Base-by-base conservation (phyloP, 257 asterid species). In the Hygrophila difformis region DNA sequence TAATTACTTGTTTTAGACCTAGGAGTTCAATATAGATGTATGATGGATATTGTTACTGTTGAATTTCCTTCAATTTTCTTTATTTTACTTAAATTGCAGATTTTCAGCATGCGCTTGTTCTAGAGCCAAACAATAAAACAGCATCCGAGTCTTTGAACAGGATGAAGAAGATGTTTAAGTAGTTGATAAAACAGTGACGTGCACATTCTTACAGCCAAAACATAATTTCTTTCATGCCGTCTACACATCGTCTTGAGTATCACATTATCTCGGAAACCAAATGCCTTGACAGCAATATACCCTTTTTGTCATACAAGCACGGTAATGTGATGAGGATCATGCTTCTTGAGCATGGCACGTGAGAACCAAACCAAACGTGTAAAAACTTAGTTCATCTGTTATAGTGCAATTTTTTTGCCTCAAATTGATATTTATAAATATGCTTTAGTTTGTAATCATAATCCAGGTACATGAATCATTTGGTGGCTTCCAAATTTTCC, bases 101-200 rank as follows among this genome's bases (percentile, higher is more conserved):
- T 78, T 89, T 85, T 65, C 64, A 70, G 49, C 62, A 68, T 18
- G 96, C 96, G 14, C 94, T 85, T 31, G 88, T 85, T 58, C 92
- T 89, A 3, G 96, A 89, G 79, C 98, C 98, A 44, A 85, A 77
- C n/a, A 89, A 89, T 46, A 89, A 78, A 67, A 73, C 94, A 72
- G 98, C 98, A 55, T 68, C 93, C n/a, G 75, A 67, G 75, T 72
- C 92, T 46, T 57, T 76, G 44, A 83, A 76, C 58, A 70, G 88
- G 61, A 71, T 85, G 51, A 75, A 53, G 76, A 82, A 65, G 55
- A 47, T 29, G 24, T 85, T 75, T 60, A 74, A 15, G 46, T 82
- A 79, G 8, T 8, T 26, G 0, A 26, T 26, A 8, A 26, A 26
- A 8, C 8, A 8, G 4, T 26, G 31, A 26, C 7, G 31, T 3